phyloP scores from a whole-genome alignment of 306 rosid genomes.

The Trifolium dubium region DNA sequence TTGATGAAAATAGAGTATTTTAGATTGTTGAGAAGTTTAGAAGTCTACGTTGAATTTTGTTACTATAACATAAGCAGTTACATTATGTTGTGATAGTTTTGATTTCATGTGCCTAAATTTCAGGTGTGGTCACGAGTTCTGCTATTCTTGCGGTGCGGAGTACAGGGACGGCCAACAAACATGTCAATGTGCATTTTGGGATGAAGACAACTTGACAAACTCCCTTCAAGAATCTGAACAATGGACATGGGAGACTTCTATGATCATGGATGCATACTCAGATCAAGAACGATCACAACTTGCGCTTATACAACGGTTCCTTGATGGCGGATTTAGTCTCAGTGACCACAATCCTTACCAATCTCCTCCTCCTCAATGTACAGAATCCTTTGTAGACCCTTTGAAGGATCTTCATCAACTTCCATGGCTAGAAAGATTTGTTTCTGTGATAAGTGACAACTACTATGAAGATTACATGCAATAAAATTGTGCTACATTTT shows the following conservation, averaged over 20 bases:
- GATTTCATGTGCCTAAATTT: constrained; percentile 29
- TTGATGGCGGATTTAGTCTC: constrained; percentile 83
- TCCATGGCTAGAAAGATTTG: constrained; percentile 97
- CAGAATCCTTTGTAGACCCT: constrained; percentile 77
- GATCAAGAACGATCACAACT: constrained; percentile 94
- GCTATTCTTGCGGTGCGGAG: constrained; percentile 87
- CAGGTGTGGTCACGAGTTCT: constrained; percentile 94
- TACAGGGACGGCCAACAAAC: constrained; percentile 70
- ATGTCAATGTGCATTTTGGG: constrained; percentile 90
- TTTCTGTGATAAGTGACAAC: constrained; percentile 90
- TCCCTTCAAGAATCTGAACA: constrained; percentile 96
- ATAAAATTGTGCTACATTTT: constrained; percentile 50
- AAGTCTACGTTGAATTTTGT: constrained; percentile 13
- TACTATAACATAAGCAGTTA: constrained; percentile 2
- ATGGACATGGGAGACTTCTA: constrained; percentile 98
- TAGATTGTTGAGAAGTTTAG: neutral
- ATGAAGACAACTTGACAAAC: constrained; percentile 62
- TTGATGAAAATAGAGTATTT: neutral
- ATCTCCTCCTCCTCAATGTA: constrained; percentile 91
- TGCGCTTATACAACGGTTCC: constrained; percentile 82
- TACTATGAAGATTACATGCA: constrained; percentile 83
- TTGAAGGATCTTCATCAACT: constrained; percentile 97
- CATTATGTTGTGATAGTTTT: neutral
- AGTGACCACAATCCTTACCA: constrained; percentile 82
- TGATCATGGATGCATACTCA: constrained; percentile 82